Base-by-base conservation (phyloP, 805 yeast genomes). In the Cephaloascus fragrans region DNA sequence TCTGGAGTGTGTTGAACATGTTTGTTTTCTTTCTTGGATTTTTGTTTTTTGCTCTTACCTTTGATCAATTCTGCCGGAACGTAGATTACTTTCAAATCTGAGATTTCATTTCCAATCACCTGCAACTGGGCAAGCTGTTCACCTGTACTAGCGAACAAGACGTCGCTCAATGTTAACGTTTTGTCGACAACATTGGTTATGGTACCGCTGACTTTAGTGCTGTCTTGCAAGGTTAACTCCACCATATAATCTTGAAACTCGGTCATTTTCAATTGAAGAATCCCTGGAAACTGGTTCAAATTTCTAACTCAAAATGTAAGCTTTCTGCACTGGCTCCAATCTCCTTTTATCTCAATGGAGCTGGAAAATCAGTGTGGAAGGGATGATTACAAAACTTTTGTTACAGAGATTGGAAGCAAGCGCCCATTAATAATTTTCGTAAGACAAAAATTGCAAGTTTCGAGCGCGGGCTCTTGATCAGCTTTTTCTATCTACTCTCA, bases 21-120 rank as follows among this genome's bases (percentile, higher is more conserved):
- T 29, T 39, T 19, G 42, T 44, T 15, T 41, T 35, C 43, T 42
- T 42, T 50, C 28, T 49, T 48, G 33, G 43, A 39, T 18, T 48
- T 47, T 8, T 37, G 36, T 35, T 47, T 53, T 23, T 42, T 47
- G 8, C 42, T 44, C 35, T 46, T 50, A 19, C 46, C 46, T 32
- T 48, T 50, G 36, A 42, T 18, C 19, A 50, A 42, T 20, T 53
- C 59, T 12, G 58, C 51, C 4, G 83, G 82, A n/a, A 79, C 52
- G 36, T 67, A 77, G 4, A 71, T 45, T 6, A 80, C 83, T 42
- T 69, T 71, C 53, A 80, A 58, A 49, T 79, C 83, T 3, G 62
- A 53, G 35, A 80, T 75, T 12, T 59, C 59, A 10, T 47, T 36
- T 28, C 75, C 73, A 44, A 56, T 34, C 32, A 60, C 42, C 36